Evolutionary conservation across 2,329 filamentous ascomycete genomes (phyloP).

Genomic region (Calonectria naviculata): DNA sequence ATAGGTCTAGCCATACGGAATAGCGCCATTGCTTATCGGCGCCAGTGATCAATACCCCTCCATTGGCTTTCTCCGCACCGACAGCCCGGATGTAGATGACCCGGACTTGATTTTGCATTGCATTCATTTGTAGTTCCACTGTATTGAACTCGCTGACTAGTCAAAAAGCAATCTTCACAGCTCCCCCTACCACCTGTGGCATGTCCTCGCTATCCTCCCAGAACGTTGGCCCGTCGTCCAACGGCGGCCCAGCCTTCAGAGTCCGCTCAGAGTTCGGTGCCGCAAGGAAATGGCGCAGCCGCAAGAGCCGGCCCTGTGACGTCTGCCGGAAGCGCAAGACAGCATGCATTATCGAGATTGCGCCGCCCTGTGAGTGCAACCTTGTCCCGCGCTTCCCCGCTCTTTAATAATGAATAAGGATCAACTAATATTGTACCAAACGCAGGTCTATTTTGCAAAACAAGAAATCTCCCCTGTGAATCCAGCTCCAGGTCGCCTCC

Average conservation of each 20-base stretch:
- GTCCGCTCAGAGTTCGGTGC: slow-evolving; percentile 39
- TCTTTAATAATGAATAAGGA: neutral
- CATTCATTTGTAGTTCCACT: neutral
- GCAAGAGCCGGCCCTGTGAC: slow-evolving; percentile 51
- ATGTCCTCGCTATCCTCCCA: neutral
- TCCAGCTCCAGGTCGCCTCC: slow-evolving; percentile 18
- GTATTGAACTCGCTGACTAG: neutral
- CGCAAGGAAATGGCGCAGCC: slow-evolving; percentile 44
- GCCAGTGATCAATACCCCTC: neutral
- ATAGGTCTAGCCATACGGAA: neutral
- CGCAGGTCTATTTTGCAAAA: slow-evolving; percentile 19
- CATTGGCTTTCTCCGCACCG: neutral
- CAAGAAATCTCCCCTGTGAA: slow-evolving; percentile 14
- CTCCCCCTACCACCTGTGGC: no score
- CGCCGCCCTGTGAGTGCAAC: slow-evolving; percentile 47
- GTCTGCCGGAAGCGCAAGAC: slow-evolving; percentile 48
- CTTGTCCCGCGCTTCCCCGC: neutral
- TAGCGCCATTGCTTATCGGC: neutral
- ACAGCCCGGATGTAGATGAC: neutral
- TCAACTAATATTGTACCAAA: neutral
- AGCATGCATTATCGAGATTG: slow-evolving; percentile 48
- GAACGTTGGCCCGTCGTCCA: neutral
- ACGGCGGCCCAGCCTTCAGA: slow-evolving; percentile 16
- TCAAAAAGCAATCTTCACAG: neutral
- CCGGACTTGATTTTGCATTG: neutral